Base-by-base conservation (phyloP, 345 rosid genomes). In the Aethionema arabicum region DNA sequence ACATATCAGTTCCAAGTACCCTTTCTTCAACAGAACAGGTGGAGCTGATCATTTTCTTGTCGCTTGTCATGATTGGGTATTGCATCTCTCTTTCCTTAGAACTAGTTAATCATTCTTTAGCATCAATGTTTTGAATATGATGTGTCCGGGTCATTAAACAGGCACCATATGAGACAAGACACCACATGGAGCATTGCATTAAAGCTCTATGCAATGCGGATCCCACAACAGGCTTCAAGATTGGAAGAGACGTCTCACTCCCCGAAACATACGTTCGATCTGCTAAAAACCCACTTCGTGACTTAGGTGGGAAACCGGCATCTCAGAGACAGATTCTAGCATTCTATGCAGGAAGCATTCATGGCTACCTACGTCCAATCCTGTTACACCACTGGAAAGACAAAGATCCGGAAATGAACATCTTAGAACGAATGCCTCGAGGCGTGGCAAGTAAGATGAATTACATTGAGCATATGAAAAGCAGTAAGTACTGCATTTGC, bases 21-120 rank as follows among this genome's bases (percentile, higher is more conserved):
- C 88, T n/a, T 89, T 68, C 78, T 93, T 78, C 70, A 93, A 89
- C 59, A 77, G 99, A 68, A 93, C 99, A 3, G 91, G 71, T 56
- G 98, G 98, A 51, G 86, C 96, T 4, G 96, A 92, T 74, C 98
- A 92, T 70, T 86, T 92, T 67, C 87, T 92, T 58, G 98, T 85
- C 11, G 97, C 93, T 52, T 92, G 98, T 82, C 98, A 92, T 70
- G 98, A 92, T 68, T 92, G 98, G 98, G 97, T 92, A 89, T 47
- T 21, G 75, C 59, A 38, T 44, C 30, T 47, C 56, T 14, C 52
- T 61, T n/a, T 56, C 5, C 52, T 41, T 1, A 51, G 16, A 13
- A 11, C 58, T 31, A 42, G 7, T 56, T 41, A 15, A 11, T 56
- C 59, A 53, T 49, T 37, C 59, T 21, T 21, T 21, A 21, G 27